Evolutionary conservation across 345 rosid genomes (phyloP).

Genomic region (Iberis pinnata): DNA sequence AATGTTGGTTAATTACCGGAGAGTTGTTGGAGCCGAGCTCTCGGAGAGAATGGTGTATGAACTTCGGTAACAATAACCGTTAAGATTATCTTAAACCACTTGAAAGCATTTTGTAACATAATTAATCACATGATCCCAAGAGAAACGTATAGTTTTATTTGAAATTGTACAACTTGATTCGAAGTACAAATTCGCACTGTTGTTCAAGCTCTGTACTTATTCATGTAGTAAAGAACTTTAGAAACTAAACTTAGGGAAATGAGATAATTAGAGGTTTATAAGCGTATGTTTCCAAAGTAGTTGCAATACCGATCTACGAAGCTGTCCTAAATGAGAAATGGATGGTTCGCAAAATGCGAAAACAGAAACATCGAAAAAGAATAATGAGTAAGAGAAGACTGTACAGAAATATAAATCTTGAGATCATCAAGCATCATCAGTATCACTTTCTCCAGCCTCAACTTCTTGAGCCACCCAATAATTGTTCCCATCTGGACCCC

Average conservation of each 20-base stretch:
- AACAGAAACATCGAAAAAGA: constrained; percentile 1
- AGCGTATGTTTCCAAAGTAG: constrained; percentile 12
- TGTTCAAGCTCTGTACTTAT: background rate
- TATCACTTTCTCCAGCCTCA: constrained; percentile 72
- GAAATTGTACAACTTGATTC: too few relatives aligned
- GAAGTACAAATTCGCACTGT: too few relatives aligned
- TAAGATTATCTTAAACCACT: background rate
- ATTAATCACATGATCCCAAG: too few relatives aligned
- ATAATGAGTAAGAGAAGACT: background rate
- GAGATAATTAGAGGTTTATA: constrained; percentile 11
- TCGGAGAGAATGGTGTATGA: constrained; percentile 62
- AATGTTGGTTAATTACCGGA: constrained; percentile 45
- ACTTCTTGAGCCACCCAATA: constrained; percentile 59
- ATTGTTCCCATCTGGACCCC: constrained; percentile 51
- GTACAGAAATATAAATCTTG: too few relatives aligned
- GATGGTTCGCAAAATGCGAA: constrained; percentile 10
- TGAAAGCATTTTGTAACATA: constrained; percentile 10
- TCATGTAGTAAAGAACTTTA: constrained; percentile 1
- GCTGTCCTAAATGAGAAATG: constrained; percentile 9
- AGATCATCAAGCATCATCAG: constrained; percentile 81
- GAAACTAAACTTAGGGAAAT: constrained; percentile 1
- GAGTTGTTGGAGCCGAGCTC: constrained; percentile 57
- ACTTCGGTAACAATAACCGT: constrained; percentile 40
- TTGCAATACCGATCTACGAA: constrained; percentile 20
- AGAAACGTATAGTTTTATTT: too few relatives aligned